Evolutionary conservation across 805 yeast species (phyloP).

Genomic region (Geotrichum ghanense): DNA sequence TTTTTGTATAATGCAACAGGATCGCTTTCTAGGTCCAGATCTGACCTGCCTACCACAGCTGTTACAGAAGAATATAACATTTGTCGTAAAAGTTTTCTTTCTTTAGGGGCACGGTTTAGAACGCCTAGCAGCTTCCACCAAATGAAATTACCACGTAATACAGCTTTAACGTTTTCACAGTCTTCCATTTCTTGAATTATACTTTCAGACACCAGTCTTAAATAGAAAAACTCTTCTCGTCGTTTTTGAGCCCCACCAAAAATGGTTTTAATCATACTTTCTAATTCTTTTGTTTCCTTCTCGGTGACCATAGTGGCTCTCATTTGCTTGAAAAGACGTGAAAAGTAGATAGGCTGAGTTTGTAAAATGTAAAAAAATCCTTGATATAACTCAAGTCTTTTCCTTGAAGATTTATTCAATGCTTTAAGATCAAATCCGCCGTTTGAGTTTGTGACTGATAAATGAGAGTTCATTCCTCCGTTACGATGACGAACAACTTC

Average conservation of each 20-base stretch:
- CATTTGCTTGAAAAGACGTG: conserved; percentile 36
- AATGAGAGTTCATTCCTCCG: conserved; percentile 18
- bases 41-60: conserved; percentile 14
- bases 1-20: conserved; percentile 38
- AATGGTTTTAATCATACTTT: conserved; percentile 22
- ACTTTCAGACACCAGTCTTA: conserved; percentile 40
- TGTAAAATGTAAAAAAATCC: conserved; percentile 74
- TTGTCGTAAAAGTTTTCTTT: conserved; percentile 22
- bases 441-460: conserved; percentile 12
- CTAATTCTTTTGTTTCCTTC: conserved; percentile 23
- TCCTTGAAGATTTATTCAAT: conserved; percentile 28
- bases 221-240: conserved; percentile 61
- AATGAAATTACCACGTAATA: conserved; percentile 21
- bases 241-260: conserved; percentile 31
- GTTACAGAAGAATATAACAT: conserved; percentile 31
- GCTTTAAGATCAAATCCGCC: conserved; percentile 28
- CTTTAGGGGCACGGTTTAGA: conserved; percentile 29
- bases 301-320: conserved; percentile 19
- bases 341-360: conserved; percentile 66
- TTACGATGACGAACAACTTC: conserved; percentile 42
- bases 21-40: conserved; percentile 64
- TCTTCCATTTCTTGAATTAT: conserved; percentile 18
- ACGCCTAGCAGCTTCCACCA: conserved; percentile 35
- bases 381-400: conserved; percentile 57
- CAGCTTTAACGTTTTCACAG: conserved; percentile 13